Conservation (phyloP, 2,329 filamentous ascomycete species). For the Metarhizium sp. region DNA sequence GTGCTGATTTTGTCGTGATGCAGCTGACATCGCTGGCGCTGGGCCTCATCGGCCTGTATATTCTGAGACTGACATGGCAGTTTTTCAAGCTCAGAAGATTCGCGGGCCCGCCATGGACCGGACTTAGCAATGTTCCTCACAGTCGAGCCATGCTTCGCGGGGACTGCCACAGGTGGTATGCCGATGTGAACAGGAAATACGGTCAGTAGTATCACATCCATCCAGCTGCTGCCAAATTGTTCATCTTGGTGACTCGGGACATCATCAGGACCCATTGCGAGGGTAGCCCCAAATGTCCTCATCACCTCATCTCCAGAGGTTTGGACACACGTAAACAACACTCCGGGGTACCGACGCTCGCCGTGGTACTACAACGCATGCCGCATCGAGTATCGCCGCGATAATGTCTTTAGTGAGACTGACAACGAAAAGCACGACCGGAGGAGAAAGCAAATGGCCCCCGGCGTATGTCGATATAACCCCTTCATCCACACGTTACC, state of each 20-base stretch:
- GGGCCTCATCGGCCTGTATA: background rate
- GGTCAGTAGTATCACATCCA: background rate
- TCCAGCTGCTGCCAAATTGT: background rate
- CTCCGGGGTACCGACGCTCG: slow-evolving; percentile 30
- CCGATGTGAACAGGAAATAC: background rate
- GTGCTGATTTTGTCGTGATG: background rate
- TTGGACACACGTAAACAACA: slow-evolving; percentile 32
- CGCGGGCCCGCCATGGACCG: background rate
- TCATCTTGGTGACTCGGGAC: background rate
- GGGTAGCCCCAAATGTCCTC: slow-evolving; percentile 35
- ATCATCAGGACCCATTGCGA: slow-evolving; percentile 14
- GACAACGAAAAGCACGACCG: slow-evolving; percentile 36
- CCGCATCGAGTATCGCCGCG: slow-evolving; percentile 36
- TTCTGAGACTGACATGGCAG: background rate
- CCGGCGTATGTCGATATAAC: slow-evolving; percentile 29
- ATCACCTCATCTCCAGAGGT: slow-evolving; percentile 39
- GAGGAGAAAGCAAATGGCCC: slow-evolving; percentile 38
- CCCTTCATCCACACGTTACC: background rate
- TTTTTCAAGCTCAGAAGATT: background rate
- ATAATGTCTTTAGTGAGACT: slow-evolving; percentile 44
- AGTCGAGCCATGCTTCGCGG: background rate
- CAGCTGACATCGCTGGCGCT: background rate
- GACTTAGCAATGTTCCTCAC: background rate
- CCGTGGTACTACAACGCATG: slow-evolving; percentile 35
- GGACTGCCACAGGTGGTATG: background rate